Evolutionary conservation across 2,329 filamentous ascomycete species (phyloP), one percentile per base, ranked within the genome.

Genomic region (Nigrospora osmanthi): DNA sequence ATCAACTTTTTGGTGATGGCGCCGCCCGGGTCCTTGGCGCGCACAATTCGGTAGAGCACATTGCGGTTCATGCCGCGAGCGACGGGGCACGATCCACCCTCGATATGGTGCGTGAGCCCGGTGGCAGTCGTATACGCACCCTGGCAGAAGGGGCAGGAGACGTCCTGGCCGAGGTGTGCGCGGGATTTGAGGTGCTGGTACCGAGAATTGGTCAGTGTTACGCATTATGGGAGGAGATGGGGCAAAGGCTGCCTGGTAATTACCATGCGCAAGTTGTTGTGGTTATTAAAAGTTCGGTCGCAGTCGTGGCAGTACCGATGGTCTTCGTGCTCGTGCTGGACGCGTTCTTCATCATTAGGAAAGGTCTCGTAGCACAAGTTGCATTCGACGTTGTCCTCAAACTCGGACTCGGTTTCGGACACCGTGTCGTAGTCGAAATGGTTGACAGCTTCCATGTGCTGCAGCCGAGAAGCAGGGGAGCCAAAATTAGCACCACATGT

Each of bases 131-230:
- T 61, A 48, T 67, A 77, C 3, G 10, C 28, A 2, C 39, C 47
- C 33, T 63, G 55, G 60, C 81, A 85, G 53, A 78, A 83, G 0
- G 74, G 79, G 42, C 81, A 85, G 0, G 36, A 1, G 9, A 80
- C 57, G 2, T 57, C 57, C 0, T 40, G 47, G 44, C 71, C 70
- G 1, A 64, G 63, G 53, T 85, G 80, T 38, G 58, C 53, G 6
- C 61, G 62, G 0, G 77, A 81, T 23, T 72, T 73, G 3, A 76
- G 62, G 49, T 84, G 80, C 78, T 82, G 47, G 32, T 19, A 10
- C 14, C 19, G n/a, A n/a, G n/a, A n/a, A n/a, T n/a, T n/a, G n/a
- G n/a, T n/a, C n/a, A n/a, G n/a, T n/a, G n/a, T n/a, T n/a, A n/a
- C n/a, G n/a, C n/a, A n/a, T n/a, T n/a, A n/a, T n/a, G n/a, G n/a